A percentile compares a stretch with the other conserved stretches of the same genome.
Evolutionary conservation across 495 filamentous ascomycete species (phyloP).

Genomic region (Neurospora sublineolata): DNA sequence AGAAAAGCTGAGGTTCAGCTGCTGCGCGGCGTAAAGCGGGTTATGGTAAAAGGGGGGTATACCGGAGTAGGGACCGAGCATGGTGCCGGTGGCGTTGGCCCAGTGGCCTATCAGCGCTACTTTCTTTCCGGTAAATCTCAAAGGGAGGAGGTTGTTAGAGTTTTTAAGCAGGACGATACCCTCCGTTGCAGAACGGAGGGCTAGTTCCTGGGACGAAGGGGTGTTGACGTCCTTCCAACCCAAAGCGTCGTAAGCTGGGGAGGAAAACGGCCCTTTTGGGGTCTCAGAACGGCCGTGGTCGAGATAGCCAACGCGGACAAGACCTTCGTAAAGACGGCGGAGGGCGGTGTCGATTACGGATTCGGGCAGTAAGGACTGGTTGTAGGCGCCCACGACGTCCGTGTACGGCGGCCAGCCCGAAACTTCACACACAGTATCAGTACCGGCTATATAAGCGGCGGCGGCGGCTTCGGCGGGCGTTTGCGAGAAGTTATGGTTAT

Average conservation of each 20-base stretch:
- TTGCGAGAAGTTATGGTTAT: conserved; percentile 24
- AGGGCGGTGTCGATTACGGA: conserved; percentile 25
- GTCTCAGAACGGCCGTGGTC: conserved; percentile 11
- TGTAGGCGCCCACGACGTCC: conserved; percentile 21
- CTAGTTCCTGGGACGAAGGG: conserved; percentile 20
- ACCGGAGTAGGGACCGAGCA: conserved; percentile 31
- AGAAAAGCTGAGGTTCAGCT: conserved; percentile 14
- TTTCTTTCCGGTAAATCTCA: conserved; percentile 11
- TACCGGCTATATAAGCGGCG: conserved; percentile 23
- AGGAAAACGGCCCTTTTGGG: no score
- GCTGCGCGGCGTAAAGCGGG: conserved; percentile 22
- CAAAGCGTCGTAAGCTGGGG: conserved; percentile 19
- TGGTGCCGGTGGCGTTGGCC: conserved; percentile 17
- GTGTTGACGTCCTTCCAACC: conserved; percentile 26
- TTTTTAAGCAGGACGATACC: conserved; percentile 28
- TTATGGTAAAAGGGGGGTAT: conserved; percentile 20
- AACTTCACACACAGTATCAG: conserved; percentile 25
- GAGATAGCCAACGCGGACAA: conserved; percentile 28
- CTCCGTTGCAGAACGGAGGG: conserved; percentile 19
- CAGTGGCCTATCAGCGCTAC: conserved; percentile 28
- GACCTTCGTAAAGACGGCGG: conserved; percentile 22
- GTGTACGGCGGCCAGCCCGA: conserved; percentile 15
- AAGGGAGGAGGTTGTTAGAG: conserved; percentile 17
- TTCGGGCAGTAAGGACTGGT: conserved; percentile 23
- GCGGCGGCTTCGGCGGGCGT: conserved; percentile 26